Conservation (phyloP, 805 yeast species). For the Candida railenensis region DNA sequence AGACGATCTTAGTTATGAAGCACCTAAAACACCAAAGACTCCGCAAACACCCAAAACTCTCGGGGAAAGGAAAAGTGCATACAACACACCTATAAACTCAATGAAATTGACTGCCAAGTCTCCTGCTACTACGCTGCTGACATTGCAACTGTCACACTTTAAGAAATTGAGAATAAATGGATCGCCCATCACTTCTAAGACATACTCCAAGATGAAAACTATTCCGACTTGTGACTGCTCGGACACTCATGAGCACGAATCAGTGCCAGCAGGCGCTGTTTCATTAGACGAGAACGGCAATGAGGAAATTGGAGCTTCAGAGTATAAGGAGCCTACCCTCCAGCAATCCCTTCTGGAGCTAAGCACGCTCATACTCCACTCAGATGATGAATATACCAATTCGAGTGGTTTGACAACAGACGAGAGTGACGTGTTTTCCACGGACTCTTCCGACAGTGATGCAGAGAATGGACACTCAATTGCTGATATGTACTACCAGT, state of each 20-base stretch:
- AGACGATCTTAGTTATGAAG: not conserved
- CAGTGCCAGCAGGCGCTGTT: not conserved
- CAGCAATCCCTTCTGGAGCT: slow-evolving; percentile 2
- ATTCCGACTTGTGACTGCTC: slow-evolving; percentile 5
- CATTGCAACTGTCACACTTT: slow-evolving; percentile 36
- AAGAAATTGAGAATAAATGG: slow-evolving; percentile 44
- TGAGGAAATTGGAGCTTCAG: not conserved
- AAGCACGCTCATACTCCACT: slow-evolving; percentile 7
- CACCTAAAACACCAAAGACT: not conserved
- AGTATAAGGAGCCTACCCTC: not conserved
- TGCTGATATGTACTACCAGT: slow-evolving; percentile 16
- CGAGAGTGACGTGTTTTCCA: slow-evolving; percentile 13
- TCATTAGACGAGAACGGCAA: not conserved
- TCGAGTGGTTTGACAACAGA: slow-evolving; percentile 25
- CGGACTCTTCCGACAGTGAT: slow-evolving; percentile 4
- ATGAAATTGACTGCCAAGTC: slow-evolving; percentile 15
- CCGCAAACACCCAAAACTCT: not conserved
- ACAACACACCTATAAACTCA: not conserved
- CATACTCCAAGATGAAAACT: slow-evolving; percentile 8
- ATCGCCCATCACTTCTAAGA: slow-evolving; percentile 27
- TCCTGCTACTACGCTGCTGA: slow-evolving; percentile 35
- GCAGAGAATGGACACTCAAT: slow-evolving; percentile 3
- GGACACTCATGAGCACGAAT: not conserved
- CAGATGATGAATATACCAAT: slow-evolving; percentile 21
- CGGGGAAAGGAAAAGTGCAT: not conserved